phyloP scores from a whole-genome alignment of 352 stramenopile species.

The Ophiocytium majus region DNA sequence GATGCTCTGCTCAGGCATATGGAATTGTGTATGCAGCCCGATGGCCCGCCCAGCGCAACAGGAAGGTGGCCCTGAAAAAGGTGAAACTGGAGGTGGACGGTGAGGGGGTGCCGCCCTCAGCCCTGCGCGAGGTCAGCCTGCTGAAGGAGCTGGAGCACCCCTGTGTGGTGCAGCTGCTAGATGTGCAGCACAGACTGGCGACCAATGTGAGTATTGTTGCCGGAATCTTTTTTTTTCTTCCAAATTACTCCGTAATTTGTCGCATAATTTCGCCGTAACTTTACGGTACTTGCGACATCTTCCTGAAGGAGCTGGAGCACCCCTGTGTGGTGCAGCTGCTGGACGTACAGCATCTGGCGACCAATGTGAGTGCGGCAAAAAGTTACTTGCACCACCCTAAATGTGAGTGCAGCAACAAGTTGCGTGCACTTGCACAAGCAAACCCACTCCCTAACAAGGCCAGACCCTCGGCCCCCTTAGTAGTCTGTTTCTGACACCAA shows the following conservation, averaged over 20 bases:
- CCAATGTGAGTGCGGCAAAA: conserved; percentile 24
- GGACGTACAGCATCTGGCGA: conserved; percentile 83
- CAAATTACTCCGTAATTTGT: too few relatives aligned
- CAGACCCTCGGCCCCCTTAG: too few relatives aligned
- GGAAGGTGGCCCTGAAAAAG: neutral
- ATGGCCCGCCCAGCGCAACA: neutral
- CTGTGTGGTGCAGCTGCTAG: conserved; percentile 84
- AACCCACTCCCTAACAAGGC: too few relatives aligned
- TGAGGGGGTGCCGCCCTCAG: conserved; percentile 8
- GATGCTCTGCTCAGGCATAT: conserved; percentile 14
- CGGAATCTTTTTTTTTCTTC: conserved; percentile 15
- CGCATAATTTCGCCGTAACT: too few relatives aligned
- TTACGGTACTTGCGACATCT: too few relatives aligned
- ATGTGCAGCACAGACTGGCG: conserved; percentile 87
- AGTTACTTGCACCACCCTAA: too few relatives aligned
- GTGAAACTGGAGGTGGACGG: conserved; percentile 12
- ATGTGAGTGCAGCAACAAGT: too few relatives aligned
- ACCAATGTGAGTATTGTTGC: conserved; percentile 21
- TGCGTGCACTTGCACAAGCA: too few relatives aligned
- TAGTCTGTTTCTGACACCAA: too few relatives aligned
- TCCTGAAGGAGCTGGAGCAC: conserved; percentile 86
- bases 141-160: conserved; percentile 86
- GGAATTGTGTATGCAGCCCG: neutral
- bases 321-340: conserved; percentile 85
- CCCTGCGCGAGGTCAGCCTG: conserved; percentile 80